Base-by-base conservation (phyloP, 805 yeast genomes). In the Kuraishia piskuri region DNA sequence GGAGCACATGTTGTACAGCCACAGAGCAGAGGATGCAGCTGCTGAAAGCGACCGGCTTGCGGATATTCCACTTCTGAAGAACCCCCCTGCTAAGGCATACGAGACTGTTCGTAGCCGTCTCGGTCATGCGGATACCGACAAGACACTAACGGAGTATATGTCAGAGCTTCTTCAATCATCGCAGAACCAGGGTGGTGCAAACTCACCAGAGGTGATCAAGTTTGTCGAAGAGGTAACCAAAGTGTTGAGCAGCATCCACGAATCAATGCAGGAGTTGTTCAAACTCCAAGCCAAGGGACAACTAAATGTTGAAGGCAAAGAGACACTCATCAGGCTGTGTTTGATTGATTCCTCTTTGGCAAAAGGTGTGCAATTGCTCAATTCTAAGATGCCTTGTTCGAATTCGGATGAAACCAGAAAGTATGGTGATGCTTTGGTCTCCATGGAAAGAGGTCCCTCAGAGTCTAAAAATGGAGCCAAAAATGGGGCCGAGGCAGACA, bases 231-330 rank as follows among this genome's bases (percentile, higher is more conserved):
- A 80, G 55, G 73, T 80, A 10, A 58, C 60, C 8, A 62, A 62
- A 2, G 63, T 78, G 5, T 72, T 78, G 51, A 55, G 58, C 1
- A 72, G 73, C 51, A 72, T 83, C 45, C 78, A 77, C 52, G 65
- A 70, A 20, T 71, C 84, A 0, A 78, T 82, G 56, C 78, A 76
- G 56, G 81, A 80, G 52, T 68, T 89, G 58, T 76, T 83, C 61
- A 75, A 76, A 50, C 74, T 84, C 55, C 82, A 86, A 61, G 72
- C 76, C 50, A 71, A 76, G 37, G 77, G 76, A 45, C 76, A 78
- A 56, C 71, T 89, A 57, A 82, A 78, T 22, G 56, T 80, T 12
- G 83, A 84, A 58, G 95, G 90, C 37, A 87, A 88, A 64, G 96
- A 90, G 63, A 77, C 86, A 20, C 69, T 89, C 46, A 72, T 90